phyloP scores from a whole-genome alignment of 2,329 filamentous ascomycete species.

The Gaeumannomyces tritici region DNA sequence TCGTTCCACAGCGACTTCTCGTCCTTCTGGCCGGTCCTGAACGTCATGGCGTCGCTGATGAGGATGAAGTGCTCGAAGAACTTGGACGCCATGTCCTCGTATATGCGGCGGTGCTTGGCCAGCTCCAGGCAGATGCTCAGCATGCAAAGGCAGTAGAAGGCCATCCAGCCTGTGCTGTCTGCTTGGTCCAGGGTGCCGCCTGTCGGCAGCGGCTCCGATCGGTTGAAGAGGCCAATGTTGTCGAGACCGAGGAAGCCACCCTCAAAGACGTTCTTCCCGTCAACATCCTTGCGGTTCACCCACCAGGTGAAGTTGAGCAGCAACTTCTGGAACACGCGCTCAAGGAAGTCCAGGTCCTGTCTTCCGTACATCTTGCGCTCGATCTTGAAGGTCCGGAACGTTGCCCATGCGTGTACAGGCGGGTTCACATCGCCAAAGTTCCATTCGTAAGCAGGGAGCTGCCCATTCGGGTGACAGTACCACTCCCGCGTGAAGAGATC shows the following conservation, averaged over 20 bases:
- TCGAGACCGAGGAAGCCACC: slow-evolving; percentile 91
- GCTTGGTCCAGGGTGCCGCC: slow-evolving; percentile 92
- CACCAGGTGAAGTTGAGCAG: slow-evolving; percentile 98
- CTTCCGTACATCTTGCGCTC: slow-evolving; percentile 94
- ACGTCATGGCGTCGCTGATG: slow-evolving; percentile 95
- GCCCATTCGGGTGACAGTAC: slow-evolving; percentile 98
- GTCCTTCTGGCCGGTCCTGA: slow-evolving; percentile 57
- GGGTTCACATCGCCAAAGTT: slow-evolving; percentile 97
- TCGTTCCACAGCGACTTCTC: slow-evolving; percentile 94
- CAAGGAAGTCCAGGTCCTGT: slow-evolving; percentile 89
- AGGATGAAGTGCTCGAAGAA: slow-evolving; percentile 99
- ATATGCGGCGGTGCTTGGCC: slow-evolving; percentile 87
- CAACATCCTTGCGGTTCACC: slow-evolving; percentile 91
- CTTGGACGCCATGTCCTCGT: slow-evolving; percentile 95
- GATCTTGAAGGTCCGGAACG: slow-evolving; percentile 95
- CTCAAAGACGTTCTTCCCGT: slow-evolving; percentile 96
- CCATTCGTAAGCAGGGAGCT: slow-evolving; percentile 89
- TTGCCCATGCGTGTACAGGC: slow-evolving; percentile 91
- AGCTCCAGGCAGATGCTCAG: slow-evolving; percentile 92
- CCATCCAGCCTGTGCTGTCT: slow-evolving; percentile 98
- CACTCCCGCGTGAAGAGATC: slow-evolving; percentile 94
- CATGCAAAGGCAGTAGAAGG: slow-evolving; percentile 94
- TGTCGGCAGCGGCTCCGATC: slow-evolving; percentile 87
- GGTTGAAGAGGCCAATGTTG: slow-evolving; percentile 96
- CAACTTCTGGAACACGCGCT: slow-evolving; percentile 93